A percentile compares a stretch with the other conserved stretches of the same genome.
Conservation (phyloP, 352 stramenopile genomes). For the Phytophthora brassicae region DNA sequence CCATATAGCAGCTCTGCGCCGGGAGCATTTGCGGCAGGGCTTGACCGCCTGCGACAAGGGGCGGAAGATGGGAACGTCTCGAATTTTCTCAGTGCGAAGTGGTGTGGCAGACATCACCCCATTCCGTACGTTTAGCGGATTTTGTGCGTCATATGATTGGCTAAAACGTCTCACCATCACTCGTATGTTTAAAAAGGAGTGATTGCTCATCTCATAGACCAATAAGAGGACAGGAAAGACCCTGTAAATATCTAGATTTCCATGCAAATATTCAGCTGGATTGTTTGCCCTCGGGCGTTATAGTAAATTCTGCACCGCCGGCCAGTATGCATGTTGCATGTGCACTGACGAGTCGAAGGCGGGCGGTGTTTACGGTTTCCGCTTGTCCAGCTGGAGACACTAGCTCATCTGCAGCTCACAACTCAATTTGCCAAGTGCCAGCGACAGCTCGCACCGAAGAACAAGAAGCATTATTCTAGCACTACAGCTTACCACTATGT, state of each 20-base stretch:
- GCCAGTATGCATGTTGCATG: constrained; percentile 8
- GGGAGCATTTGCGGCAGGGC: too few species aligned
- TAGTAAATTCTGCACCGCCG: neutral
- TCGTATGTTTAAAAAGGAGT: constrained; percentile 1
- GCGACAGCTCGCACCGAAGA: constrained; percentile 25
- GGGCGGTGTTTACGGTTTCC: constrained; percentile 27
- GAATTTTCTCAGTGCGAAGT: constrained; percentile 24
- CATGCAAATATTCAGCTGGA: neutral
- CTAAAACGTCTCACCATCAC: constrained; percentile 5
- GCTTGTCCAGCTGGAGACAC: constrained; percentile 32
- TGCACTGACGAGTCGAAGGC: constrained; percentile 12
- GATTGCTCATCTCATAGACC: constrained; percentile 1
- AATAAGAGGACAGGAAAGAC: constrained; percentile 6
- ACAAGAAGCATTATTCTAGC: constrained; percentile 7
- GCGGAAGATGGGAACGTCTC: constrained; percentile 17
- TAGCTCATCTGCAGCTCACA: constrained; percentile 22
- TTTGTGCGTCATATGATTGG: constrained; percentile 10
- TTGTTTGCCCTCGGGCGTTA: constrained; percentile 9
- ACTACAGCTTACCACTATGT: constrained; percentile 14
- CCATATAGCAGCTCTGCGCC: constrained; percentile 10
- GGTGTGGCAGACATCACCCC: constrained; percentile 12
- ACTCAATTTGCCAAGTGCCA: constrained; percentile 31
- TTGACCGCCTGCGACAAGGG: constrained; percentile 22
- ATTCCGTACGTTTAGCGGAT: constrained; percentile 9
- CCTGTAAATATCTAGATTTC: neutral